Conservation (phyloP, 1,284 basidiomycete species). For the Lentinula novae-zelandiae region DNA sequence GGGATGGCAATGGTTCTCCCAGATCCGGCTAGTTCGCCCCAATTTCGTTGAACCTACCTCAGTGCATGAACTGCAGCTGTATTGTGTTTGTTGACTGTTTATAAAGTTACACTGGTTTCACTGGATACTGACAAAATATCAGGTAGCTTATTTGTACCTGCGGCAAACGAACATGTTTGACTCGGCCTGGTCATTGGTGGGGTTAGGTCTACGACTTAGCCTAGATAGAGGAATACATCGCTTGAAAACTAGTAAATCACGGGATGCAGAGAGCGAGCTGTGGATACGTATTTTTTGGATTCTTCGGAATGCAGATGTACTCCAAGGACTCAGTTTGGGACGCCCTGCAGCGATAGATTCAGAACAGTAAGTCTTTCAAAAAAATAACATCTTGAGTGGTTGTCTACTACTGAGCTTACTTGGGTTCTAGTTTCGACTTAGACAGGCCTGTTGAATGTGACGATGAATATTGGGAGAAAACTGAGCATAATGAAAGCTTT, state of each 20-base stretch:
- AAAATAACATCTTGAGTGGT: background rate
- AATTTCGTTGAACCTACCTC: conserved; percentile 42
- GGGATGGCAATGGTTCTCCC: conserved; percentile 52
- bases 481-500: conserved; percentile 1
- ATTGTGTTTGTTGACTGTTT: conserved; percentile 20
- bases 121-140: background rate
- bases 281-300: conserved; percentile 12
- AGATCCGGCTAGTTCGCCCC: conserved; percentile 41
- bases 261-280: conserved; percentile 9
- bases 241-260: background rate
- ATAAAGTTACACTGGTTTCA: background rate
- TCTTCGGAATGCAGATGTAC: background rate
- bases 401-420: background rate
- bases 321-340: conserved; percentile 1
- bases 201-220: conserved; percentile 6
- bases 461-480: conserved; percentile 12
- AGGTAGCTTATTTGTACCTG: background rate
- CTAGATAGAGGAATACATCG: conserved; percentile 11
- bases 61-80: conserved; percentile 54
- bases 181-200: background rate
- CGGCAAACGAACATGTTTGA: background rate
- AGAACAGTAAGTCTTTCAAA: conserved; percentile 7
- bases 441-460: conserved; percentile 12
- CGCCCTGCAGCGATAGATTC: conserved; percentile 1
- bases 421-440: conserved; percentile 6